Conservation (phyloP, 208 protist species). For the Leptomonas pyrrhocoris region DNA sequence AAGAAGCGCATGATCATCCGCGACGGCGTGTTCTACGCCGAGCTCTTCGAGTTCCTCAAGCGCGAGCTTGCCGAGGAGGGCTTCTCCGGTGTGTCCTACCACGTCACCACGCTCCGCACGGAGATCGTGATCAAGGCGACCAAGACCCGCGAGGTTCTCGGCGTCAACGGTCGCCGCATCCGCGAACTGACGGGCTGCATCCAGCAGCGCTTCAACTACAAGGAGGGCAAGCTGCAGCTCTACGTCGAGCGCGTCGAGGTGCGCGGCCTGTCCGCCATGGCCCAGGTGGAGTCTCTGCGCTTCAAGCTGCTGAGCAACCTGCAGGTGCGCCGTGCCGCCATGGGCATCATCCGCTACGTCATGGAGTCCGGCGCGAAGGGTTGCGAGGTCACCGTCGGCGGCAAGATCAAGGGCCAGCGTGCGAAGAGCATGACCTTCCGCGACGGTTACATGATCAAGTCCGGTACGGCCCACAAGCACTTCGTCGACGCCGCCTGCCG, state of each 20-base stretch:
- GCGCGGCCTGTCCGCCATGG: constrained; percentile 98
- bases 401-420: constrained; percentile 99
- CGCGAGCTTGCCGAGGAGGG: constrained; percentile 97
- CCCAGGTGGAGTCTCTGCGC: constrained; percentile 98
- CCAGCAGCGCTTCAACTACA: constrained; percentile 99
- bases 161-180: constrained; percentile 97
- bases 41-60: constrained; percentile 99
- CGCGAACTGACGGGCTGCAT: constrained; percentile 98
- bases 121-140: constrained; percentile 99
- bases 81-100: constrained; percentile 97
- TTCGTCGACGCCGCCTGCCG: constrained; percentile 97
- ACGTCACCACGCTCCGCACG: constrained; percentile 94
- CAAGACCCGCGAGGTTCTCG: constrained; percentile 96
- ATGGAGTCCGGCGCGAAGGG: constrained; percentile 99
- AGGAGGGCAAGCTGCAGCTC: constrained; percentile 95
- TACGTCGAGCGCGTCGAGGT: constrained; percentile 97
- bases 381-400: constrained; percentile 98
- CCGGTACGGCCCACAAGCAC: constrained; percentile 91
- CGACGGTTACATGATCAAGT: constrained; percentile 99
- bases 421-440: constrained; percentile 99
- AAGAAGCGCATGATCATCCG: constrained; percentile 98
- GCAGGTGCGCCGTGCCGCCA: constrained; percentile 98
- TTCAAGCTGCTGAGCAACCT: constrained; percentile 98
- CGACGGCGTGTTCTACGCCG: constrained; percentile 99
- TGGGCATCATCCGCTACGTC: constrained; percentile 98